Percentiles rank a stretch among this genome's conserved stretches.
Conservation (phyloP, 768 basidiomycete species). For the Tulasnella sp. region DNA sequence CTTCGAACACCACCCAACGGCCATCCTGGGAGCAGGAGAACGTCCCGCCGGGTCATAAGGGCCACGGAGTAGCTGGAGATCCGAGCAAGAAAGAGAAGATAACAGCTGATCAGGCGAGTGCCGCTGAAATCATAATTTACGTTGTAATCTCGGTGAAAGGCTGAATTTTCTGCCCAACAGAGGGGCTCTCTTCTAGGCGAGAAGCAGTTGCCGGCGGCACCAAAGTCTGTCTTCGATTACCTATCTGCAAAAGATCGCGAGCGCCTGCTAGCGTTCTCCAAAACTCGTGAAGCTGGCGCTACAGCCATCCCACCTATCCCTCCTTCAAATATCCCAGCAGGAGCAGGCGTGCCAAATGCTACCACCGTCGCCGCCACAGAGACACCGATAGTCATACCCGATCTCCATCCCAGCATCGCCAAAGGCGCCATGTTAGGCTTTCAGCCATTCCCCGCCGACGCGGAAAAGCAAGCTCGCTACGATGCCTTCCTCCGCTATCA, state of each 20-base stretch:
- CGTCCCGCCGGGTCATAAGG: conserved; percentile 15
- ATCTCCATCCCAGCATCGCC: conserved; percentile 65
- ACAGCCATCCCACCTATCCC: conserved; percentile 22
- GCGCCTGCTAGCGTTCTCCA: conserved; percentile 55
- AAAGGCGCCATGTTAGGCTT: conserved; percentile 82
- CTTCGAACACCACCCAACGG: not conserved
- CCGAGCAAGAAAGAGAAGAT: conserved; percentile 27
- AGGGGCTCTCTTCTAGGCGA: conserved; percentile 79
- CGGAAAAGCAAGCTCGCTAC: conserved; percentile 76
- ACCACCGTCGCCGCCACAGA: conserved; percentile 21
- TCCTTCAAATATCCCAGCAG: conserved; percentile 16
- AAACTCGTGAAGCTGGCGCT: conserved; percentile 16
- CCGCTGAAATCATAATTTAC: too few relatives aligned
- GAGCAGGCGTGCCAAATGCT: conserved; percentile 23
- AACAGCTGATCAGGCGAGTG: conserved; percentile 68
- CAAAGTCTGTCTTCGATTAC: conserved; percentile 86
- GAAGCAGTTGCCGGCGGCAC: conserved; percentile 50
- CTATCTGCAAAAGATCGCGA: conserved; percentile 88
- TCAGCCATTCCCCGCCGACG: conserved; percentile 72
- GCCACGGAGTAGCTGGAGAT: not conserved
- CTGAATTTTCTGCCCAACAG: conserved; percentile 31
- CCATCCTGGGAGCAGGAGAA: conserved; percentile 22
- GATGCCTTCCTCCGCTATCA: conserved; percentile 69
- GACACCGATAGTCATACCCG: conserved; percentile 35
- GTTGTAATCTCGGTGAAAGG: conserved; percentile 21